phyloP scores from a whole-genome alignment of 306 rosid genomes.

The Aeschynomene evenia region DNA sequence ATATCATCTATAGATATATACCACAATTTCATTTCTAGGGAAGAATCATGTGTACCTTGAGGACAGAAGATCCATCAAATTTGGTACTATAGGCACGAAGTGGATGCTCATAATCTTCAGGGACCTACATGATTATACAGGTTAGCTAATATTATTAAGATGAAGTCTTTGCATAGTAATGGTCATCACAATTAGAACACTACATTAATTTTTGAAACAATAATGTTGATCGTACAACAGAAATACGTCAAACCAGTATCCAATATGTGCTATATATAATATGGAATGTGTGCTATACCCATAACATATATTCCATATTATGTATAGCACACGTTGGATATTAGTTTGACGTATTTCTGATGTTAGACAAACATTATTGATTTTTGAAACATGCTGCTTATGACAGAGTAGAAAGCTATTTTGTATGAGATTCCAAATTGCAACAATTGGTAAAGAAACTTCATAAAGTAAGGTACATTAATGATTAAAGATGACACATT shows the following conservation, averaged over 20 bases:
- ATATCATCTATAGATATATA: not conserved
- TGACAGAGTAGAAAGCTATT: slow-evolving; percentile 22
- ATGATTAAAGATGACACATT: not conserved
- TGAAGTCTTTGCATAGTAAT: slow-evolving; percentile 1
- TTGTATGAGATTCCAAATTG: slow-evolving; percentile 1
- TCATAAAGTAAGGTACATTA: not conserved
- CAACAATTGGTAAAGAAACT: not conserved
- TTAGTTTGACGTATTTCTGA: too few relatives aligned
- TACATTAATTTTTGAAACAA: not conserved
- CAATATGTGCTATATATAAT: too few relatives aligned
- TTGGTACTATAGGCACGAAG: slow-evolving; percentile 50
- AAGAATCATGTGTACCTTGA: slow-evolving; percentile 56
- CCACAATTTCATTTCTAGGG: not conserved
- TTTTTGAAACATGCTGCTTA: not conserved
- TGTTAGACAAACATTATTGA: too few relatives aligned
- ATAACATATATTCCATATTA: too few relatives aligned
- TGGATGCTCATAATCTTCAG: slow-evolving; percentile 44
- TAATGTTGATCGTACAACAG: too few relatives aligned
- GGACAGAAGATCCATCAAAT: slow-evolving; percentile 63
- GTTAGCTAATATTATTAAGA: not conserved
- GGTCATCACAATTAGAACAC: not conserved
- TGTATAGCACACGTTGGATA: too few relatives aligned
- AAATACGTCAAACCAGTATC: too few relatives aligned
- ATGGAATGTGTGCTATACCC: too few relatives aligned
- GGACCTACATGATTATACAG: slow-evolving; percentile 41